Percentiles rank a stretch among this genome's conserved stretches.
Evolutionary conservation across 129 eudicot genomes (phyloP).

Genomic region (Pittosporum tobira): DNA sequence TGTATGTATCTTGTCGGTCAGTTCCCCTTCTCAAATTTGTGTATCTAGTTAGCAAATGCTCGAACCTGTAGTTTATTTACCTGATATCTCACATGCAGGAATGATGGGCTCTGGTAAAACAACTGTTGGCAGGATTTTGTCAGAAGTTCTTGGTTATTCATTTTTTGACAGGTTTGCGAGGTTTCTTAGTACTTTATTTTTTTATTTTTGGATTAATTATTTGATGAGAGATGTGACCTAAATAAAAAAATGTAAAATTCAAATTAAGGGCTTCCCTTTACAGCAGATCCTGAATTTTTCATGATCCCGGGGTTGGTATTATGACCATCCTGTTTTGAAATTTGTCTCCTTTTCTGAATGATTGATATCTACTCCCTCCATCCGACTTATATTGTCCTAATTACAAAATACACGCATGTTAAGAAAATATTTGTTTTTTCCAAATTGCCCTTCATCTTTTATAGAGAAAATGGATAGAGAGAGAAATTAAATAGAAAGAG

Average conservation of each 20-base stretch:
- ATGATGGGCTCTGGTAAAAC: conserved; percentile 99
- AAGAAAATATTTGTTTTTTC: no score
- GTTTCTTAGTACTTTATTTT: background rate
- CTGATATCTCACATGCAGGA: conserved; percentile 43
- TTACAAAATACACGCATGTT: no score
- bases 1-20: conserved; percentile 90
- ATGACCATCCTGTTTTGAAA: background rate
- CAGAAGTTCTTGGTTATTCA: conserved; percentile 72
- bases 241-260: background rate
- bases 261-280: background rate
- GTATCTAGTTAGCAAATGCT: background rate
- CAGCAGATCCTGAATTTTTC: background rate
- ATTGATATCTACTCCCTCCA: no score
- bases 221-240: background rate
- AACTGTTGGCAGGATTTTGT: conserved; percentile 72
- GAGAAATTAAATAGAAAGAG: no score
- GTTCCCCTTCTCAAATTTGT: conserved; percentile 22
- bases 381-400: no score
- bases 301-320: background rate
- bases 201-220: background rate
- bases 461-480: no score
- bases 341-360: background rate
- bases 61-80: conserved; percentile 2
- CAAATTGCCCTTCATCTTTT: no score
- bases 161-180: conserved; percentile 68